phyloP scores from a whole-genome alignment of 2,329 filamentous ascomycete genomes.

The Lasiodiplodia citricola region DNA sequence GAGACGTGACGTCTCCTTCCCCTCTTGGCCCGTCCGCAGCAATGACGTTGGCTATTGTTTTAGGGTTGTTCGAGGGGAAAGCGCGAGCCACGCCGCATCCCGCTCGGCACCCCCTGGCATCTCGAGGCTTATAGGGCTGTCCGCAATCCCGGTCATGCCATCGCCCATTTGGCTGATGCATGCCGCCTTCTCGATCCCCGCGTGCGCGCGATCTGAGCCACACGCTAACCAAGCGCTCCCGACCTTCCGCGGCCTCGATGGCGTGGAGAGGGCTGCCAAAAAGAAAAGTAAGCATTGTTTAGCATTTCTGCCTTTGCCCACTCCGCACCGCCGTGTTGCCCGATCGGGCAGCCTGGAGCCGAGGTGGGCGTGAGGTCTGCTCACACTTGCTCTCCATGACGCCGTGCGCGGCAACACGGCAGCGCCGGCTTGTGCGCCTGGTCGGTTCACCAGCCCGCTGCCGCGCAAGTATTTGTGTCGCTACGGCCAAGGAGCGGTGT shows the following conservation, averaged over 20 bases:
- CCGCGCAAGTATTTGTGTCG: not conserved
- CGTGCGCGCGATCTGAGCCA: not conserved
- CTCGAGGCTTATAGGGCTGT: not conserved
- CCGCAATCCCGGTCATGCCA: not conserved
- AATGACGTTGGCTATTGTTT: not conserved
- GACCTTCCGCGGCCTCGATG: conserved; percentile 3
- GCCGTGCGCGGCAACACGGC: too few relatives aligned
- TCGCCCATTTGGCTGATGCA: not conserved
- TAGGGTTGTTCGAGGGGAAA: not conserved
- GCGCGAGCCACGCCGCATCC: not conserved
- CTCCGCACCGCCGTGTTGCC: not conserved
- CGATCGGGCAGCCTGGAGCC: not conserved
- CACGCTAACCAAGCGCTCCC: conserved; percentile 19
- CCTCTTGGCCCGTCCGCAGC: not conserved
- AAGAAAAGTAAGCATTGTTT: not conserved
- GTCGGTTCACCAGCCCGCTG: not conserved
- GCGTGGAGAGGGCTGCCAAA: not conserved
- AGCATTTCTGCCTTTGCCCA: not conserved
- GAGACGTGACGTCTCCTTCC: not conserved
- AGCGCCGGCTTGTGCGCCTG: too few relatives aligned
- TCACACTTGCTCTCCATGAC: not conserved
- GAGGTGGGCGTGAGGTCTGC: not conserved
- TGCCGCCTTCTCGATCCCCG: not conserved
- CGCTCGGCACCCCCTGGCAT: not conserved
- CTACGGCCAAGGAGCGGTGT: conserved; percentile 1